Evolutionary conservation across 257 asterid species (phyloP).

Genomic region (Solanum etuberosum): DNA sequence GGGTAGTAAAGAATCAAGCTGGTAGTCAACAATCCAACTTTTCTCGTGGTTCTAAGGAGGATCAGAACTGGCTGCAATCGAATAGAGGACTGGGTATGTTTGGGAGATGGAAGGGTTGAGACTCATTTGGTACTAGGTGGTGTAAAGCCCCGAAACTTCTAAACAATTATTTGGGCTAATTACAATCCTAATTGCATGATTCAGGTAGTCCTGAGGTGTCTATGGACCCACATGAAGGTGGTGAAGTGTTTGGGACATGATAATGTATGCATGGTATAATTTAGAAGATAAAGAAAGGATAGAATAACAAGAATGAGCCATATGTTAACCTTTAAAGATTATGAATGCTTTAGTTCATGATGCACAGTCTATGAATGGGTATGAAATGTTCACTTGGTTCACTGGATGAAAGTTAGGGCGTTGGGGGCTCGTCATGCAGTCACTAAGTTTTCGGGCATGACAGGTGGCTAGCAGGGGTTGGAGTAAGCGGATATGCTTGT

Average conservation of each 20-base stretch:
- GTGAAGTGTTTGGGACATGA: not conserved
- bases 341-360: not conserved
- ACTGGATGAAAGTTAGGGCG: not conserved
- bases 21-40: not conserved
- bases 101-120: not conserved
- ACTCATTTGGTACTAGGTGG: not conserved
- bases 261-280: not conserved
- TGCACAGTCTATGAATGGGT: not conserved
- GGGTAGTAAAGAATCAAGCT: not conserved
- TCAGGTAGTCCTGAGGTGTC: not conserved
- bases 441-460: not conserved
- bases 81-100: not conserved
- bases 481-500: not conserved
- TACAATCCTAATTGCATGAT: not conserved
- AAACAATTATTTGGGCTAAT: not conserved
- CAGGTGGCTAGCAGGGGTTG: not conserved
- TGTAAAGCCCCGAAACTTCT: not conserved
- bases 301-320: not conserved
- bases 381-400: not conserved
- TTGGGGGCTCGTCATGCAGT: not conserved
- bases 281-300: not conserved
- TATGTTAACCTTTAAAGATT: too few species aligned
- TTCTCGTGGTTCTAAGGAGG: not conserved
- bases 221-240: not conserved
- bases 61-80: not conserved